Percentiles rank a stretch among this genome's conserved stretches.
These are phyloP conservation scores for Penicillium parvum DNA, from an alignment of 495 filamentous ascomycete genomes.

Conservation along the genomic window DNA sequence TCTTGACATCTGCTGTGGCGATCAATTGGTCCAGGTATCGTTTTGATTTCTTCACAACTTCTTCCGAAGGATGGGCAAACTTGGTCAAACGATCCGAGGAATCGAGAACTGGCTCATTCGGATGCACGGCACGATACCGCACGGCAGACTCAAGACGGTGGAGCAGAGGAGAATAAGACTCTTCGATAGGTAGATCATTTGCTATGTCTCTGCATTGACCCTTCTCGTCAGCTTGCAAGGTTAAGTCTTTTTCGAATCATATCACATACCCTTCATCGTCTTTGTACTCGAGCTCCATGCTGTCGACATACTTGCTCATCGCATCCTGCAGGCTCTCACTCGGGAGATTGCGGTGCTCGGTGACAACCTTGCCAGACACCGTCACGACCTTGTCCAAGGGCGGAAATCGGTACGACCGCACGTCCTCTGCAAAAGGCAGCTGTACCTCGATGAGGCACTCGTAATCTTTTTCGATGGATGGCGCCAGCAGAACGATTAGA, in stretches of 20 bases:
- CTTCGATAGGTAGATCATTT: constrained; percentile 64
- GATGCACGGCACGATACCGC: constrained; percentile 72
- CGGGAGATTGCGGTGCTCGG: constrained; percentile 83
- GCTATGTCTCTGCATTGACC: neutral
- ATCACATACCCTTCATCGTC: constrained; percentile 69
- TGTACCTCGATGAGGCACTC: constrained; percentile 90
- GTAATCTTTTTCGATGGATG: constrained; percentile 71
- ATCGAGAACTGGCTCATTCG: constrained; percentile 61
- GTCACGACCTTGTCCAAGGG: constrained; percentile 86
- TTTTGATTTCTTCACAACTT: constrained; percentile 54
- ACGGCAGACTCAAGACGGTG: constrained; percentile 86
- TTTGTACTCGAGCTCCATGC: constrained; percentile 74
- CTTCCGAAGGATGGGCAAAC: constrained; percentile 69
- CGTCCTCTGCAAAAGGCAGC: constrained; percentile 91
- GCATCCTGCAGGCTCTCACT: constrained; percentile 64
- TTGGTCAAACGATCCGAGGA: constrained; percentile 64
- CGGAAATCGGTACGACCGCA: constrained; percentile 83
- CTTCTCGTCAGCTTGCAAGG: neutral
- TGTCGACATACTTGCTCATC: constrained; percentile 89
- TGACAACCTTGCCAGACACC: constrained; percentile 77
- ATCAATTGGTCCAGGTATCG: constrained; percentile 58
- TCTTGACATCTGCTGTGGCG: constrained; percentile 75
- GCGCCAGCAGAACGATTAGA: constrained; percentile 75
- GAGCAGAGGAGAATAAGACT: constrained; percentile 85
- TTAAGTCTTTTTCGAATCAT: neutral